Evolutionary conservation across 139 green algal genomes (phyloP).

Genomic region (Chlamydomonas sp.): DNA sequence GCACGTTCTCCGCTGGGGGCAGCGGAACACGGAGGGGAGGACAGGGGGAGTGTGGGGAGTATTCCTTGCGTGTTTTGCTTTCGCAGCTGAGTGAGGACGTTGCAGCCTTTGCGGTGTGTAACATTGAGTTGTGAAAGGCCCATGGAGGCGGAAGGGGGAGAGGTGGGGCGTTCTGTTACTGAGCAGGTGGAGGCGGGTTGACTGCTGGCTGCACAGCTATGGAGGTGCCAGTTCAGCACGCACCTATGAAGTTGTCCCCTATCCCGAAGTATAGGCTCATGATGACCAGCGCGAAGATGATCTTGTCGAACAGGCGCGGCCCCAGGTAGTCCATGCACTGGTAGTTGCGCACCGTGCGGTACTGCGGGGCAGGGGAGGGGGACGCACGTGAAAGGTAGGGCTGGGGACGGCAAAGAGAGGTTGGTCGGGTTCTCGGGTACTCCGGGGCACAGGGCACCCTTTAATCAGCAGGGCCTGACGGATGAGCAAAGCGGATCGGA

Average conservation of each 20-base stretch:
- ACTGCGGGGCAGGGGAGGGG: slow-evolving; percentile 18
- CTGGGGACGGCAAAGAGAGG: no score
- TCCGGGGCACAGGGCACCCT: not conserved
- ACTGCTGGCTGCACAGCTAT: no score
- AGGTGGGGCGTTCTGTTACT: not conserved
- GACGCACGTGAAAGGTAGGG: no score
- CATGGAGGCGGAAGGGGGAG: not conserved
- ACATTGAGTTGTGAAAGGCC: not conserved
- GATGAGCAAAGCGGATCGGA: not conserved
- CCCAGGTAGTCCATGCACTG: slow-evolving; percentile 43
- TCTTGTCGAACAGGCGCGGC: slow-evolving; percentile 50
- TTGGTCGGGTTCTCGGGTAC: not conserved
- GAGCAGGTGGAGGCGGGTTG: no score
- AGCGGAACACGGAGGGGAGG: not conserved
- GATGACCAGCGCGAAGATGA: slow-evolving; percentile 60
- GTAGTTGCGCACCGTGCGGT: slow-evolving; percentile 60
- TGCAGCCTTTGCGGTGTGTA: no score
- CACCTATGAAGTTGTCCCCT: slow-evolving; percentile 34
- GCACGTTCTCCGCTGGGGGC: slow-evolving; percentile 23
- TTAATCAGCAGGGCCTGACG: not conserved
- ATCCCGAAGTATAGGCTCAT: slow-evolving; percentile 51
- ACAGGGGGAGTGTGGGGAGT: not conserved
- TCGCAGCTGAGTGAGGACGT: no score
- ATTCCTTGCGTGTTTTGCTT: no score
- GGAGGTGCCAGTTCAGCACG: not conserved